Conservation (phyloP, 2,329 filamentous ascomycete genomes). For the Colletotrichum euphorbiae region DNA sequence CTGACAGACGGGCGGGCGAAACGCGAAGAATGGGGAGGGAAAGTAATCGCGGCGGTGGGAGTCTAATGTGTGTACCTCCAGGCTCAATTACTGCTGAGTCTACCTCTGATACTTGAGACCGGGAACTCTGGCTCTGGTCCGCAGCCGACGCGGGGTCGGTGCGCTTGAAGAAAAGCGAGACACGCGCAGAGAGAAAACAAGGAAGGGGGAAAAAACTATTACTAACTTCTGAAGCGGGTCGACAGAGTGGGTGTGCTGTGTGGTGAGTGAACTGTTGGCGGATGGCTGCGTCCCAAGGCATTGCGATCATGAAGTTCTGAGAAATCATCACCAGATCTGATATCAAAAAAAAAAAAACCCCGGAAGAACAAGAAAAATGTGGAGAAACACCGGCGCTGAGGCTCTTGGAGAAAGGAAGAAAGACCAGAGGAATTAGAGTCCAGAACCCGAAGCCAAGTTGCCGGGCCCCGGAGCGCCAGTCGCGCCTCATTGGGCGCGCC, state of each 20-base stretch:
- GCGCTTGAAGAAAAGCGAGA: conserved; percentile 28
- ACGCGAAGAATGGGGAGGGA: conserved; percentile 11
- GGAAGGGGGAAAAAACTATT: background rate
- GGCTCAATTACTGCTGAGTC: background rate
- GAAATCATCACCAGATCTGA: conserved; percentile 28
- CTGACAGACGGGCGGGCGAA: background rate
- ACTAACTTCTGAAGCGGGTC: background rate
- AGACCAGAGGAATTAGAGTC: background rate
- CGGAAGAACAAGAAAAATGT: conserved; percentile 7
- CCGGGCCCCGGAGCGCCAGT: conserved; percentile 26
- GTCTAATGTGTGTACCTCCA: background rate
- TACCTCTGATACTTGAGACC: background rate
- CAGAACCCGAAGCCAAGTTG: conserved; percentile 31
- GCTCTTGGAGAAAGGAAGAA: conserved; percentile 13
- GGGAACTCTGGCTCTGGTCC: conserved; percentile 8
- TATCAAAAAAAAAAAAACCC: conserved; percentile 2
- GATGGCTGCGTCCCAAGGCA: conserved; percentile 8
- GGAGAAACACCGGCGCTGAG: conserved; percentile 26
- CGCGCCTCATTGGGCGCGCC: conserved; percentile 31
- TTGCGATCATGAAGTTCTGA: conserved; percentile 23
- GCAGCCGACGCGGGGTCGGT: conserved; percentile 31
- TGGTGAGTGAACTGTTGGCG: conserved; percentile 17
- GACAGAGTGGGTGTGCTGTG: conserved; percentile 11
- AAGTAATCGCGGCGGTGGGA: background rate
- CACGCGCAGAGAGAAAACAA: background rate